A percentile compares a stretch with the other conserved stretches of the same genome.
Conservation (phyloP, 768 basidiomycete genomes). For the Candolleomyces aberdarensis region DNA sequence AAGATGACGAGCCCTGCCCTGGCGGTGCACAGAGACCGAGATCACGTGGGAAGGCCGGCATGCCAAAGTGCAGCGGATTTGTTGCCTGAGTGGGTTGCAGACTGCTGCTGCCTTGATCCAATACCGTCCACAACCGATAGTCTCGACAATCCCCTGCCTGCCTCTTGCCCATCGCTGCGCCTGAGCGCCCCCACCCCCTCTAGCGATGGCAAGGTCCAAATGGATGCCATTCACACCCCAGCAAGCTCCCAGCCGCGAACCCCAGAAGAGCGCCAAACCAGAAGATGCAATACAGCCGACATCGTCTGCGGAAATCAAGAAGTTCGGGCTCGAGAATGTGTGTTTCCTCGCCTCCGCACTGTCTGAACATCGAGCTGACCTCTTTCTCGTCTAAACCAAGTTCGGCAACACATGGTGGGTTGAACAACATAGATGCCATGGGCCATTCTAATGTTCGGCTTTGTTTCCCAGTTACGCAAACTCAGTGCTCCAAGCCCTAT, state of each 20-base stretch:
- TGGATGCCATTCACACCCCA: slow-evolving; percentile 34
- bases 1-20: neutral
- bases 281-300: slow-evolving; percentile 26
- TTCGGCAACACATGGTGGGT: slow-evolving; percentile 95
- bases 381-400: slow-evolving; percentile 34
- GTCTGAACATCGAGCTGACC: neutral
- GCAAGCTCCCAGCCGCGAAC: slow-evolving; percentile 21
- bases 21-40: neutral
- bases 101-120: slow-evolving; percentile 4
- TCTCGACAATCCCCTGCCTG: neutral
- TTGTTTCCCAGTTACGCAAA: slow-evolving; percentile 79
- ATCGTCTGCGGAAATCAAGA: slow-evolving; percentile 71
- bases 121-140: slow-evolving; percentile 9
- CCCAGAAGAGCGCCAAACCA: slow-evolving; percentile 17
- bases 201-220: slow-evolving; percentile 35
- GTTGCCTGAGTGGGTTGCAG: slow-evolving; percentile 8
- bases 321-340: slow-evolving; percentile 97
- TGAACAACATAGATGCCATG: neutral
- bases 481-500: slow-evolving; percentile 96
- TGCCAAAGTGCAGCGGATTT: slow-evolving; percentile 10
- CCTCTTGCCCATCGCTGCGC: slow-evolving; percentile 8
- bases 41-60: slow-evolving; percentile 9
- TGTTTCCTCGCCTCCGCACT: slow-evolving; percentile 29
- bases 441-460: slow-evolving; percentile 15
- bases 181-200: slow-evolving; percentile 1